A percentile compares a stretch with the other conserved stretches of the same genome.
Evolutionary conservation across 2,329 filamentous ascomycete genomes (phyloP).

Genomic region (Aspergillus niger): DNA sequence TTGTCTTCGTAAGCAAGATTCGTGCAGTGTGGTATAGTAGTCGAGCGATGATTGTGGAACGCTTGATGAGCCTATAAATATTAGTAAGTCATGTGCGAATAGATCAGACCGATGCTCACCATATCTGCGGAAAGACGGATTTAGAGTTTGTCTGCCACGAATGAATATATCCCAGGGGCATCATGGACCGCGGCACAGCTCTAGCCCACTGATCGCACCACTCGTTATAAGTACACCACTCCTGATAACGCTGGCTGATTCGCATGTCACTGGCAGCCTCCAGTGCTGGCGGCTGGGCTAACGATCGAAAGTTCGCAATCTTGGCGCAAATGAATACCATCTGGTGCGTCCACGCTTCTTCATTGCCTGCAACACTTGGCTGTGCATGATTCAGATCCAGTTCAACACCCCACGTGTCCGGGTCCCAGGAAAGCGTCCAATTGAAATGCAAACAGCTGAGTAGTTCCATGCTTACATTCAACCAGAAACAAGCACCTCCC

Average conservation of each 20-base stretch:
- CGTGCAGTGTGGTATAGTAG: slow-evolving; percentile 89
- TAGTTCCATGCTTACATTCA: slow-evolving; percentile 90
- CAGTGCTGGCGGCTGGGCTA: slow-evolving; percentile 62
- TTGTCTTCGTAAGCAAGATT: slow-evolving; percentile 75
- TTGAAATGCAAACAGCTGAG: slow-evolving; percentile 84
- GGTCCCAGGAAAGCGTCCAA: slow-evolving; percentile 85
- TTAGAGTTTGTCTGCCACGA: slow-evolving; percentile 66
- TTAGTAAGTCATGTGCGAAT: slow-evolving; percentile 2
- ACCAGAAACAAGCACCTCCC: slow-evolving; percentile 88
- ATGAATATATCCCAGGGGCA: slow-evolving; percentile 76
- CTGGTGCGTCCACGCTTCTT: slow-evolving; percentile 84
- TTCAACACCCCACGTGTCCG: slow-evolving; percentile 85
- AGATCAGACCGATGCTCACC: slow-evolving; percentile 54
- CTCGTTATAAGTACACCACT: slow-evolving; percentile 80
- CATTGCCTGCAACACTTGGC: slow-evolving; percentile 59
- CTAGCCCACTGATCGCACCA: slow-evolving; percentile 82
- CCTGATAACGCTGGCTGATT: slow-evolving; percentile 64
- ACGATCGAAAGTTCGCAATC: slow-evolving; percentile 79
- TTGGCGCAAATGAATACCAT: slow-evolving; percentile 89
- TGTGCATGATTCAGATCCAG: slow-evolving; percentile 66
- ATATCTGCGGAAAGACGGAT: slow-evolving; percentile 83
- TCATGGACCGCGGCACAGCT: slow-evolving; percentile 80
- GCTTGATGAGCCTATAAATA: slow-evolving; percentile 71
- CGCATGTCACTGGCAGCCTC: slow-evolving; percentile 64
- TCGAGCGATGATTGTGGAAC: slow-evolving; percentile 76